Evolutionary conservation across 495 filamentous ascomycete species (phyloP).

Genomic region (Hypoxylon crocopeplum): DNA sequence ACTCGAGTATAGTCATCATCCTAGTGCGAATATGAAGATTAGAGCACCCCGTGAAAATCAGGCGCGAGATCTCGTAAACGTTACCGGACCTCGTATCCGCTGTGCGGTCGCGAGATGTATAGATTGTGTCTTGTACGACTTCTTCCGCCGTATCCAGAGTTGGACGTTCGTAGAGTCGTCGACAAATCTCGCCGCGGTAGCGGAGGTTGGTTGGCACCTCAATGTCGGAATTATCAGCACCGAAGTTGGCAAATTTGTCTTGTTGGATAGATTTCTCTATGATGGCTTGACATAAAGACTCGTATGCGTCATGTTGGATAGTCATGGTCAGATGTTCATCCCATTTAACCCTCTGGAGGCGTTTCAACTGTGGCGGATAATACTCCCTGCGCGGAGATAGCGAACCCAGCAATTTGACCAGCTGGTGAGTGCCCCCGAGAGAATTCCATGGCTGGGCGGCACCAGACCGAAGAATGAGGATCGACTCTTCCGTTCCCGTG

Average conservation of each 20-base stretch:
- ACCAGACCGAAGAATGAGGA: conserved; percentile 58
- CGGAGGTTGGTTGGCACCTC: conserved; percentile 37
- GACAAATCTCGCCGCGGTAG: conserved; percentile 44
- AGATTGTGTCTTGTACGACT: conserved; percentile 6
- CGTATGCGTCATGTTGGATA: conserved; percentile 63
- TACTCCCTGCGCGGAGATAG: conserved; percentile 60
- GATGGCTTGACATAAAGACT: conserved; percentile 50
- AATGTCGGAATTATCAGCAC: neutral
- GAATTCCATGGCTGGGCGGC: conserved; percentile 52
- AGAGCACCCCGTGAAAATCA: conserved; percentile 38
- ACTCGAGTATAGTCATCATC: conserved; percentile 32
- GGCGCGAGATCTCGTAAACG: conserved; percentile 41
- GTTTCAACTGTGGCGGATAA: conserved; percentile 60
- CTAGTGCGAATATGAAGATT: conserved; percentile 7
- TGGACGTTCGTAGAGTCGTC: conserved; percentile 49
- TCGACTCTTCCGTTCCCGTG: conserved; percentile 67
- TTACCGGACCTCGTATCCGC: conserved; percentile 13
- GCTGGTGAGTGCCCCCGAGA: conserved; percentile 26
- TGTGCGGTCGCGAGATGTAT: conserved; percentile 33
- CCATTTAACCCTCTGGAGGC: conserved; percentile 61
- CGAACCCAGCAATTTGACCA: conserved; percentile 44
- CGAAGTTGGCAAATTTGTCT: conserved; percentile 31
- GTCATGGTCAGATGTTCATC: conserved; percentile 47
- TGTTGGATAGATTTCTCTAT: conserved; percentile 46
- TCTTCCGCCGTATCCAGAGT: conserved; percentile 12